These are phyloP conservation scores for Candida dajiaensis DNA, from an alignment of 805 yeast genomes.

Conservation along the genomic window DNA sequence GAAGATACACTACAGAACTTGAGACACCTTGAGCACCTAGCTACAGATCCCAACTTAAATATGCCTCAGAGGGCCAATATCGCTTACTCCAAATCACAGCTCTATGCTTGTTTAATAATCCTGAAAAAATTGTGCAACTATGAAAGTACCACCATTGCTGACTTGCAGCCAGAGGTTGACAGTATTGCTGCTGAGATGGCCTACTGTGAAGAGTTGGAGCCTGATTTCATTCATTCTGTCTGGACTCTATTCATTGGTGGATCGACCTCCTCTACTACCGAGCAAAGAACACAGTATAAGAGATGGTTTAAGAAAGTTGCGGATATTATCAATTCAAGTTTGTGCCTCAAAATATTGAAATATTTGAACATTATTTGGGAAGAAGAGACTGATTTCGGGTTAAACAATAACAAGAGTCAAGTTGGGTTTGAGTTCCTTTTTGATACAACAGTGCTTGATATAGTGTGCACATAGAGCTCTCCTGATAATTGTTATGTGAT, in stretches of 20 bases:
- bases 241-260: constrained; percentile 24
- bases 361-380: constrained; percentile 21
- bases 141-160: constrained; percentile 7
- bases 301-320: constrained; percentile 11
- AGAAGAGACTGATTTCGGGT: constrained; percentile 8
- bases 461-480: constrained; percentile 1
- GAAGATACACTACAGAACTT: constrained; percentile 2
- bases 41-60: background rate
- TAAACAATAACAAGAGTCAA: background rate
- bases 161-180: constrained; percentile 10
- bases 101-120: constrained; percentile 14
- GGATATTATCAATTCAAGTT: constrained; percentile 12
- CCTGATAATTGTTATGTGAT: too few species aligned
- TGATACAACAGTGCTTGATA: constrained; percentile 21
- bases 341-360: constrained; percentile 18
- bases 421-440: constrained; percentile 23
- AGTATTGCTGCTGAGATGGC: constrained; percentile 9
- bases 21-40: background rate
- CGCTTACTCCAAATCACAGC: constrained; percentile 11
- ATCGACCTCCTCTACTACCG: constrained; percentile 10
- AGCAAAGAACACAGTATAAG: constrained; percentile 11
- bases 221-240: constrained; percentile 10
- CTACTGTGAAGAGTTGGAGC: constrained; percentile 5
- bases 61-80: constrained; percentile 13
- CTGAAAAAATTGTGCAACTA: constrained; percentile 12